Evolutionary conservation across 2,329 filamentous ascomycete species (phyloP).

Genomic region (Colletotrichum sp.): DNA sequence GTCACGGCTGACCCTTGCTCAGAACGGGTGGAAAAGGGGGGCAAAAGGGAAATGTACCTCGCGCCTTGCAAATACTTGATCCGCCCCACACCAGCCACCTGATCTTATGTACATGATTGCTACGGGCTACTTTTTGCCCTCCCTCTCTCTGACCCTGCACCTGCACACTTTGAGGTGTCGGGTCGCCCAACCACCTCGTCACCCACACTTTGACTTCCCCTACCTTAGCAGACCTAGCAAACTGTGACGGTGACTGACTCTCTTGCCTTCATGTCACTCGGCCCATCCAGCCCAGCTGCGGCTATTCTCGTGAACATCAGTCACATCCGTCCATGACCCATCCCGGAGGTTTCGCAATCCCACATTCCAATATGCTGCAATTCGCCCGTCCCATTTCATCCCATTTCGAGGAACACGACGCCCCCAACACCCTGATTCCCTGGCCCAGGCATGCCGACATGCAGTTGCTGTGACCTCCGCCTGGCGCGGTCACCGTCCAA

Average conservation of each 20-base stretch:
- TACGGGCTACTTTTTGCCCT: not conserved
- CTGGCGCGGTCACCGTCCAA: not conserved
- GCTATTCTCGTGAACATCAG: not conserved
- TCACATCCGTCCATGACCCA: constrained; percentile 10
- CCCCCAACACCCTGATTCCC: not conserved
- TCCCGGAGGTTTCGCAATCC: constrained; percentile 13
- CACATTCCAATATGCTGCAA: constrained; percentile 8
- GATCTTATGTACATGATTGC: not conserved
- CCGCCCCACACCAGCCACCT: not conserved
- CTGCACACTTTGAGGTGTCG: not conserved
- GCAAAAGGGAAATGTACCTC: not conserved
- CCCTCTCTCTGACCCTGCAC: not conserved
- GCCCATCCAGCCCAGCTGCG: not conserved
- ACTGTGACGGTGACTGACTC: not conserved
- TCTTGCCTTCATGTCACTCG: not conserved
- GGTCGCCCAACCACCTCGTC: constrained; percentile 2
- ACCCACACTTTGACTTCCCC: not conserved
- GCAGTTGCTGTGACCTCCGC: not conserved
- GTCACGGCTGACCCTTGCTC: not conserved
- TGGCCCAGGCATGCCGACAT: not conserved
- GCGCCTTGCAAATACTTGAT: not conserved
- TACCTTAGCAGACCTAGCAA: not conserved
- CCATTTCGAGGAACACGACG: not conserved
- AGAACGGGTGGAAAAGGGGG: not conserved
- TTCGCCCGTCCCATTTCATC: not conserved